Evolutionary conservation across 768 basidiomycete genomes (phyloP).

Genomic region (Panellus pusillus): DNA sequence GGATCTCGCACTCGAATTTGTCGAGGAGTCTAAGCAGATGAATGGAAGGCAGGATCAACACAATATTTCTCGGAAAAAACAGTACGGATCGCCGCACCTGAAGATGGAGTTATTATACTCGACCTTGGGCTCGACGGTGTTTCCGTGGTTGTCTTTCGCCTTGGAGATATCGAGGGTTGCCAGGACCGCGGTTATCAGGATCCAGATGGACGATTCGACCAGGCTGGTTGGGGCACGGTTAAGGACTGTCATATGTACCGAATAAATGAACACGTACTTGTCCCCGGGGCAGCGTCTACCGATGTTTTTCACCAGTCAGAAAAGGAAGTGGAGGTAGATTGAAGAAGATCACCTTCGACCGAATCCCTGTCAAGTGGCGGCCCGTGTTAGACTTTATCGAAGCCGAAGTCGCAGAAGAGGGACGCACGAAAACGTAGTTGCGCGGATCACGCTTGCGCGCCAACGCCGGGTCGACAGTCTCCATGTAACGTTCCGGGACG

Average conservation of each 20-base stretch:
- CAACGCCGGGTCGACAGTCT: constrained; percentile 17
- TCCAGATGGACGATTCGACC: constrained; percentile 63
- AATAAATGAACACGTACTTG: constrained; percentile 23
- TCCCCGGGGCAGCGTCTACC: constrained; percentile 61
- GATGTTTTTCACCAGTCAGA: neutral
- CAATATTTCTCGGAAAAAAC: neutral
- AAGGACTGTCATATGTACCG: no score
- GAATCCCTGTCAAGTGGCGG: constrained; percentile 27
- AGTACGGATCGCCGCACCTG: constrained; percentile 40
- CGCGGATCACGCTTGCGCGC: constrained; percentile 19
- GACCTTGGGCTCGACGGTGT: constrained; percentile 46
- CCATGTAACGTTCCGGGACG: constrained; percentile 25
- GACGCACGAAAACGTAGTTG: constrained; percentile 20
- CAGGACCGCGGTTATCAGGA: constrained; percentile 54
- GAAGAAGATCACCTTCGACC: constrained; percentile 37
- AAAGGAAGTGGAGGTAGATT: neutral
- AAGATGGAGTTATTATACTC: constrained; percentile 63
- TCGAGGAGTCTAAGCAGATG: constrained; percentile 40
- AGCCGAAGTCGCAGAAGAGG: neutral
- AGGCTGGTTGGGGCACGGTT: constrained; percentile 27
- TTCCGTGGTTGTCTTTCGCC: constrained; percentile 49
- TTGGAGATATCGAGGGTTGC: constrained; percentile 58
- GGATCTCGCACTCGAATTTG: constrained; percentile 48
- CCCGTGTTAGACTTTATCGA: neutral
- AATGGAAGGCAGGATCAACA: neutral